Base-by-base conservation (phyloP, 192 early-diverging fungal species). In the Coemansia sp. region DNA sequence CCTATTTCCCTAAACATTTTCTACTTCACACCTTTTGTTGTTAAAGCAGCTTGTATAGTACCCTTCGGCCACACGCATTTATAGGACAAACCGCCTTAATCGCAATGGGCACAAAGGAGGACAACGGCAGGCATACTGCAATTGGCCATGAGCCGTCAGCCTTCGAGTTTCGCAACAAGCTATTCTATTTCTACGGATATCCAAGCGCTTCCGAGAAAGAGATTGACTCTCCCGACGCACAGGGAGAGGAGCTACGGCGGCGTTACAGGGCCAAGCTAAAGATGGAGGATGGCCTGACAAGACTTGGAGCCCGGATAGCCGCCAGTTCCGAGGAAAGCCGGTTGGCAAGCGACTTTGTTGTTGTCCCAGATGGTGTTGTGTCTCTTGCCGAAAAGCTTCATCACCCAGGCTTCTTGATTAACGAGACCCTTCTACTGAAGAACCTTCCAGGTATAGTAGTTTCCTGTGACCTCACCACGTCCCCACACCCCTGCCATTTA, bases 221-320 rank as follows among this genome's bases (percentile, higher is more conserved):
- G 67, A 68, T 77, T 41, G 68, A 77, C 21, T 39, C 35, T 7
- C 21, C 75, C n/a, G 69, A 71, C 60, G 75, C 69, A 15, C 69
- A 68, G 26, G 69, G 65, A 39, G 75, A 77, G 55, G 69, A 71
- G 41, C 52, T 77, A n/a, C 69, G 75, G 2, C 64, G 75, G 48
- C 65, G 62, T 14, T 52, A 67, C 35, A 55, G 62, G 48, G 69
- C 69, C 6, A 46, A 44, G 63, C 53, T 24, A 11, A 68, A 67
- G 57, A 30, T 77, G 33, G 43, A 53, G 21, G 9, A 43, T 10
- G 62, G 44, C 9, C 62, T 77, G 30, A 57, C 67, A 24, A 39
- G 36, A 10, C 65, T 66, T 4, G 75, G 75, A 15, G 69, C 69
- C 12, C 48, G 58, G 39, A 68, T 59, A 39, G 23, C 58, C 6